phyloP scores from a whole-genome alignment of 2,329 filamentous ascomycete genomes.

The Neocucurbitaria cava region DNA sequence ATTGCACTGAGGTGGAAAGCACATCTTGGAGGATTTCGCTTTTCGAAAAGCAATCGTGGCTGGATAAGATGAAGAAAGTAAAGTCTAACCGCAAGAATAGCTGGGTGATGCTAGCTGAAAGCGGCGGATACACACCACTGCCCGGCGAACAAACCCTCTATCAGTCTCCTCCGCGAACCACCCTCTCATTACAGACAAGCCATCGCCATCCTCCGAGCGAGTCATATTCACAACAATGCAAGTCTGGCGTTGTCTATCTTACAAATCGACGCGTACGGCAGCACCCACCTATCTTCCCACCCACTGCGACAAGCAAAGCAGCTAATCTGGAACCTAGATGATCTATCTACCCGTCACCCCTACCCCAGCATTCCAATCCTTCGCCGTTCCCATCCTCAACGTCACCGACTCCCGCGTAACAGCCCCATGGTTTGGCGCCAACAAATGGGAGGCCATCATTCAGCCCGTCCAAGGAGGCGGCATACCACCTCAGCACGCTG shows the following conservation, averaged over 20 bases:
- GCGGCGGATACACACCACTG: slow-evolving; percentile 78
- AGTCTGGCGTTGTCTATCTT: slow-evolving; percentile 77
- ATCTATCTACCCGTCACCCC: slow-evolving; percentile 82
- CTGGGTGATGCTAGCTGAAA: slow-evolving; percentile 91
- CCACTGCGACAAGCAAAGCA: background rate
- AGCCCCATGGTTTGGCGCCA: slow-evolving; percentile 90
- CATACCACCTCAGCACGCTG: slow-evolving; percentile 75
- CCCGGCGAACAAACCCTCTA: slow-evolving; percentile 83
- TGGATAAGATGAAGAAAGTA: slow-evolving; percentile 31
- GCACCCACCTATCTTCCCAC: background rate
- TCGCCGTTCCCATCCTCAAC: slow-evolving; percentile 86
- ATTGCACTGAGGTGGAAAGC: slow-evolving; percentile 1
- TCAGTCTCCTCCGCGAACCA: slow-evolving; percentile 79
- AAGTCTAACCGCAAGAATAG: slow-evolving; percentile 56
- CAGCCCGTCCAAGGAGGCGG: slow-evolving; percentile 84
- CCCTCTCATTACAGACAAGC: slow-evolving; percentile 75
- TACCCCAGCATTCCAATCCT: slow-evolving; percentile 77
- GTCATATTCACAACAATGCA: slow-evolving; percentile 73
- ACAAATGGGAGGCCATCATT: slow-evolving; percentile 83
- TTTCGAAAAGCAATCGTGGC: slow-evolving; percentile 9
- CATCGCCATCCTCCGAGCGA: slow-evolving; percentile 69
- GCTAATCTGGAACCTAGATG: slow-evolving; percentile 61
- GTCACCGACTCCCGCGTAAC: slow-evolving; percentile 85
- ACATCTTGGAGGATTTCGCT: background rate
- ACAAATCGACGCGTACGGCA: slow-evolving; percentile 80